Conservation (phyloP, 192 early-diverging fungal genomes). For the Rhizophagus prolifer region DNA sequence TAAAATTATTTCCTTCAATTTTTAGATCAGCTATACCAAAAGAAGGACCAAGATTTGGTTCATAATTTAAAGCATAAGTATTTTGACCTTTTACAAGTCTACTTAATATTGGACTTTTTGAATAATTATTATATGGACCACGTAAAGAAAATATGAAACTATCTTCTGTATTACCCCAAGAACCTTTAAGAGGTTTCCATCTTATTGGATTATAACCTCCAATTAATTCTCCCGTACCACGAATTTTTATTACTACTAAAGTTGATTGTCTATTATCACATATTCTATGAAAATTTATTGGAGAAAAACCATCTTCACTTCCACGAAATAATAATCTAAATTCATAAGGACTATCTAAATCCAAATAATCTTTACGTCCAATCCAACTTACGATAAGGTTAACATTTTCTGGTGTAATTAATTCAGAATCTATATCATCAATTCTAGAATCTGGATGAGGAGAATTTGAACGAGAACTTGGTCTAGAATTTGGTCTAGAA, state of each 20-base stretch:
- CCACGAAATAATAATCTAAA: slow-evolving; percentile 13
- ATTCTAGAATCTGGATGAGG: not conserved
- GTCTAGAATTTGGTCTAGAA: not conserved
- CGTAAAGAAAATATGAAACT: slow-evolving; percentile 20
- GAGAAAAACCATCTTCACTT: not conserved
- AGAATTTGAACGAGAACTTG: not conserved
- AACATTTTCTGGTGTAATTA: not conserved
- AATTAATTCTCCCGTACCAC: not conserved
- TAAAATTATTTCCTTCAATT: not conserved
- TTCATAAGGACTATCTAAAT: slow-evolving; percentile 1
- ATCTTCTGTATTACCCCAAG: not conserved
- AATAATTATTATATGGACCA: not conserved
- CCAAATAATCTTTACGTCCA: not conserved
- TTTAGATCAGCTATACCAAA: not conserved
- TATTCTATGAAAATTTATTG: slow-evolving; percentile 8
- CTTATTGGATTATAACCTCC: slow-evolving; percentile 23
- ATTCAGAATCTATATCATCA: not conserved
- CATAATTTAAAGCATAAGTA: not conserved
- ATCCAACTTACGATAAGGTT: not conserved
- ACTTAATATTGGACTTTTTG: not conserved
- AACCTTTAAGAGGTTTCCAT: not conserved
- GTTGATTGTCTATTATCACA: slow-evolving; percentile 1
- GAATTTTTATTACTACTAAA: not conserved
- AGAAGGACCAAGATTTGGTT: not conserved
- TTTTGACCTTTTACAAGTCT: not conserved